Conservation (phyloP, 2,329 filamentous ascomycete genomes). For the Aspergillus viridinutans region DNA sequence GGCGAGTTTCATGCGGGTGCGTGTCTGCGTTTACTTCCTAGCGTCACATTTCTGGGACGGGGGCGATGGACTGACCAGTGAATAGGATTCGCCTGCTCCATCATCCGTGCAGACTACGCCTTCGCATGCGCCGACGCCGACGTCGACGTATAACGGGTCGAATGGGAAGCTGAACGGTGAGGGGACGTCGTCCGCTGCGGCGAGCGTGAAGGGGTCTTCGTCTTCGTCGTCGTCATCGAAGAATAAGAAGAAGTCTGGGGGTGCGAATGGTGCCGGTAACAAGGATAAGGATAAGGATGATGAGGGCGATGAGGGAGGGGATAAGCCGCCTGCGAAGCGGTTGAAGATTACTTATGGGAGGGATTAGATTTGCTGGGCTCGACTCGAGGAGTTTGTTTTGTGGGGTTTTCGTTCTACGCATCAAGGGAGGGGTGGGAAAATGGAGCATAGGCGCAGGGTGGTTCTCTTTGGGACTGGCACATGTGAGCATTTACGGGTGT, state of each 20-base stretch:
- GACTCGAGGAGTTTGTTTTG: conserved; percentile 5
- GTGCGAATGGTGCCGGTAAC: not conserved
- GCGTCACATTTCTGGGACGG: not conserved
- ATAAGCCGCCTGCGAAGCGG: conserved; percentile 40
- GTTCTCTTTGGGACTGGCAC: not conserved
- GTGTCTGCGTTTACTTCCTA: conserved; percentile 10
- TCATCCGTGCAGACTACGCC: conserved; percentile 46
- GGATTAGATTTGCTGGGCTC: conserved; percentile 25
- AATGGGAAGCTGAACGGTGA: conserved; percentile 25
- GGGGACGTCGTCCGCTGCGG: conserved; percentile 19
- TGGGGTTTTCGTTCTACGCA: conserved; percentile 4
- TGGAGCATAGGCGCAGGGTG: not conserved
- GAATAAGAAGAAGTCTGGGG: conserved; percentile 40
- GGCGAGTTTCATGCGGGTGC: conserved; percentile 45
- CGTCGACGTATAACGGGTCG: conserved; percentile 32
- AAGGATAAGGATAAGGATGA: conserved; percentile 25
- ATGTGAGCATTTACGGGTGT: not conserved
- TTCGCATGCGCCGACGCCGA: conserved; percentile 44
- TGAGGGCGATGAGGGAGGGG: conserved; percentile 30
- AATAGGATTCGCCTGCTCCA: conserved; percentile 40
- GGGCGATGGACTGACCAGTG: not conserved
- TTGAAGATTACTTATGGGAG: conserved; percentile 45
- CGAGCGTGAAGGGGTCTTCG: conserved; percentile 26
- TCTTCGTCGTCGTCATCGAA: conserved; percentile 30
- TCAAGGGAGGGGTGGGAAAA: not conserved